Conservation (phyloP, 495 filamentous ascomycete species). For the Penicillium malachiteum region DNA sequence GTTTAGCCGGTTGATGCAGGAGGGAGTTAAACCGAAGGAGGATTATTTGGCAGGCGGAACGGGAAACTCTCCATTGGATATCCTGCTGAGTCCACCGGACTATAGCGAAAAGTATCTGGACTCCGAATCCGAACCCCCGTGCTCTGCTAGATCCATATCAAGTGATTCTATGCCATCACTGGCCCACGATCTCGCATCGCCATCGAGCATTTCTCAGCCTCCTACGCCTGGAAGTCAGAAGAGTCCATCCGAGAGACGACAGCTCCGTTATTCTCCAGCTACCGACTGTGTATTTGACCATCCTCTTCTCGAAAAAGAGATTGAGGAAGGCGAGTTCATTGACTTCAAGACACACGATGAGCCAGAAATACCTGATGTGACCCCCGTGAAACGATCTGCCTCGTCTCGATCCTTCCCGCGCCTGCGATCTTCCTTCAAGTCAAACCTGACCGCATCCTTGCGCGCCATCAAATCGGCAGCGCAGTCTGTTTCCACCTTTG, state of each 20-base stretch:
- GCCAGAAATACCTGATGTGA: conserved; percentile 16
- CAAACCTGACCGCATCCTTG: conserved; percentile 90
- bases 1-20: conserved; percentile 45
- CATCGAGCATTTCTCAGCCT: conserved; percentile 38
- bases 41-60: conserved; percentile 30
- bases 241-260: conserved; percentile 40
- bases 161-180: conserved; percentile 63
- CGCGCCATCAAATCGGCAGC: conserved; percentile 83
- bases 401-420: conserved; percentile 36
- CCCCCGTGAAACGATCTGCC: conserved; percentile 20
- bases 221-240: conserved; percentile 38
- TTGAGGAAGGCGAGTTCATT: conserved; percentile 29
- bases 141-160: conserved; percentile 54
- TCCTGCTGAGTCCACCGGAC: conserved; percentile 49
- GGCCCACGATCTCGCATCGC: conserved; percentile 53
- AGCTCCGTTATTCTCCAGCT: conserved; percentile 42
- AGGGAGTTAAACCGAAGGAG: conserved; percentile 35
- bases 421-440: conserved; percentile 70
- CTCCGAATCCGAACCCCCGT: conserved; percentile 36
- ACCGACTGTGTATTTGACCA: conserved; percentile 58
- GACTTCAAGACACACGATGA: conserved; percentile 22
- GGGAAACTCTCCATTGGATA: conserved; percentile 37
- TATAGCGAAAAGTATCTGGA: conserved; percentile 37
- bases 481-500: conserved; percentile 74
- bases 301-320: conserved; percentile 49